A percentile compares a stretch with the other conserved stretches of the same genome.
Evolutionary conservation across 331 rosid species (phyloP).

Genomic region (Pyrus hybrid): DNA sequence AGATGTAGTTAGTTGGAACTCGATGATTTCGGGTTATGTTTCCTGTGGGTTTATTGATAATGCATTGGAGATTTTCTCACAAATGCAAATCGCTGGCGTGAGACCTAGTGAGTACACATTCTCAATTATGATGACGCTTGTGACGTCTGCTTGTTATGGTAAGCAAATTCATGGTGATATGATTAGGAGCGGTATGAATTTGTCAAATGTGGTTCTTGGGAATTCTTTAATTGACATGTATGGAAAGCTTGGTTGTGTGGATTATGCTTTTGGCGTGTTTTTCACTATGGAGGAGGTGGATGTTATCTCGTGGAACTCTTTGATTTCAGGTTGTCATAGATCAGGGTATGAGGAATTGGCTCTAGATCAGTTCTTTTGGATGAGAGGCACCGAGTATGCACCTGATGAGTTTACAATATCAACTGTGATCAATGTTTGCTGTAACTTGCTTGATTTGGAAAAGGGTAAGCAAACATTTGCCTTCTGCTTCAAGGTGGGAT

Average conservation of each 20-base stretch:
- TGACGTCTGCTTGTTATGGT: conserved; percentile 33
- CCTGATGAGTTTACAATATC: conserved; percentile 75
- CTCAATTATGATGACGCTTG: conserved; percentile 49
- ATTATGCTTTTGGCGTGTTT: conserved; percentile 48
- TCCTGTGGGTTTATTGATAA: conserved; percentile 33
- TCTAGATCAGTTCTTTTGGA: conserved; percentile 39
- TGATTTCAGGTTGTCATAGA: conserved; percentile 59
- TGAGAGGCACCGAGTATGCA: conserved; percentile 33
- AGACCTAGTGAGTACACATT: conserved; percentile 58
- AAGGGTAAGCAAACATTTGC: conserved; percentile 76
- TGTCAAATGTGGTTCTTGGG: conserved; percentile 51
- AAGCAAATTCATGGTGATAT: conserved; percentile 61
- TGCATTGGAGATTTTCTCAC: conserved; percentile 36
- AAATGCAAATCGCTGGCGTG: conserved; percentile 53
- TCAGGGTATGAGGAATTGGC: conserved; percentile 53
- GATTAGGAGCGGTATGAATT: conserved; percentile 40
- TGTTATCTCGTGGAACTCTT: conserved; percentile 69
- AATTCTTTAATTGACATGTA: conserved; percentile 77
- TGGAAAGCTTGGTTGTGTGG: conserved; percentile 54
- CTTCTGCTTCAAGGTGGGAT: conserved; percentile 66
- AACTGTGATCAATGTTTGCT: conserved; percentile 49
- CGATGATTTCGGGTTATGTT: conserved; percentile 53
- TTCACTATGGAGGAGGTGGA: conserved; percentile 53
- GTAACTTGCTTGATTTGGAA: conserved; percentile 49
- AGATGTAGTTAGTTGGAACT: conserved; percentile 80